Percentiles rank a stretch among this genome's conserved stretches.
Conservation (phyloP, 345 rosid genomes). For the Arabis hirsuta region DNA sequence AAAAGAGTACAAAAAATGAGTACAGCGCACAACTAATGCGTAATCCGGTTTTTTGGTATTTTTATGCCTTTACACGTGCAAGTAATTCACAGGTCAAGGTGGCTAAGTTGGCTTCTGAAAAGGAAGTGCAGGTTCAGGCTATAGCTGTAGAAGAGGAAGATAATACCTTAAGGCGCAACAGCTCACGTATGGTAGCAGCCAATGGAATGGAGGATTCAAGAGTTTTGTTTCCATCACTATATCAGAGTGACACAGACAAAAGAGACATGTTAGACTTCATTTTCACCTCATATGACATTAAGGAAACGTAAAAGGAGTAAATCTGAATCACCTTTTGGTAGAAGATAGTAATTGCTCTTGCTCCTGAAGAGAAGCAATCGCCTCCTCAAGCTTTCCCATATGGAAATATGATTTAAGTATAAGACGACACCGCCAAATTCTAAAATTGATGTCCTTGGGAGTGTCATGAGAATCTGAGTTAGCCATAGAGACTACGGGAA, state of each 20-base stretch:
- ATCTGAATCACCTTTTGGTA: constrained; percentile 51
- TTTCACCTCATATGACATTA: background rate
- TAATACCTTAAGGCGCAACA: constrained; percentile 78
- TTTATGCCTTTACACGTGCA: constrained; percentile 2
- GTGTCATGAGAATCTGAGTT: constrained; percentile 50
- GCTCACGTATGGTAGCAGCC: constrained; percentile 67
- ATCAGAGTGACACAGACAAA: constrained; percentile 21
- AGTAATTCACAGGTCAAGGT: constrained; percentile 4
- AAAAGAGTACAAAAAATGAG: constrained; percentile 19
- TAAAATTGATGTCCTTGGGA: constrained; percentile 51
- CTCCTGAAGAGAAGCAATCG: constrained; percentile 68
- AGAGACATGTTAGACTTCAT: constrained; percentile 24
- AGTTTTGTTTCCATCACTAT: constrained; percentile 52
- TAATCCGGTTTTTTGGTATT: background rate
- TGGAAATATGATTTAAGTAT: constrained; percentile 76
- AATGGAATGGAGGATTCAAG: constrained; percentile 65
- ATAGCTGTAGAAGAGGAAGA: constrained; percentile 17
- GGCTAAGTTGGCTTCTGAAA: constrained; percentile 21
- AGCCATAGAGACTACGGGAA: constrained; percentile 36
- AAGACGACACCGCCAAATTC: constrained; percentile 69
- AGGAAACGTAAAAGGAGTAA: constrained; percentile 10
- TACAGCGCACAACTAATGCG: constrained; percentile 1
- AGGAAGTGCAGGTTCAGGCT: constrained; percentile 21
- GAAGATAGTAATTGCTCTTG: constrained; percentile 53
- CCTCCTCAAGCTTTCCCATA: constrained; percentile 93